phyloP scores from a whole-genome alignment of 2,329 filamentous ascomycete species.

The Diaporthe nobilis region DNA sequence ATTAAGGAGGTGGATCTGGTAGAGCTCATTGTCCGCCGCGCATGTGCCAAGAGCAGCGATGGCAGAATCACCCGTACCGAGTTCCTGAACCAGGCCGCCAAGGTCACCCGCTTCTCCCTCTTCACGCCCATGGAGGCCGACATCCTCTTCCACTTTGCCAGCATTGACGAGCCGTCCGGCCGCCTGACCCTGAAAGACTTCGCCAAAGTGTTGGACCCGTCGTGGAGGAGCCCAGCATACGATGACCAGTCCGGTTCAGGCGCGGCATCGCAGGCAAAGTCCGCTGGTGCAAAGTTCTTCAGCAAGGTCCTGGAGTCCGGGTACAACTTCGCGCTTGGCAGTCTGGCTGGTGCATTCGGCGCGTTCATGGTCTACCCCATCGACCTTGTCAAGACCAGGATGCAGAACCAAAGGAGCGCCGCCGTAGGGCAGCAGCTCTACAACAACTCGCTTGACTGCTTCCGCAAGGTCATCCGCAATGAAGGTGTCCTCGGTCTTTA shows the following conservation, averaged over 20 bases:
- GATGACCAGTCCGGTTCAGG: constrained; percentile 60
- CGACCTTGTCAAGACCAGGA: constrained; percentile 96
- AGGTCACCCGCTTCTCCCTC: constrained; percentile 91
- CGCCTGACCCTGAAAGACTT: constrained; percentile 88
- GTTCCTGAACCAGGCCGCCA: constrained; percentile 93
- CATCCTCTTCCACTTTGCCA: constrained; percentile 98
- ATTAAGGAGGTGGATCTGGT: constrained; percentile 98
- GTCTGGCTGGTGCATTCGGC: constrained; percentile 93
- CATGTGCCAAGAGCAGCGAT: constrained; percentile 85
- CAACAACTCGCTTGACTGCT: constrained; percentile 97
- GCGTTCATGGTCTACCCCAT: constrained; percentile 99
- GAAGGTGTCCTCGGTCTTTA: constrained; percentile 93
- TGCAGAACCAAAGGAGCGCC: constrained; percentile 94
- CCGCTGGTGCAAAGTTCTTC: constrained; percentile 70
- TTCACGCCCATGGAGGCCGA: constrained; percentile 99
- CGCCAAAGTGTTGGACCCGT: constrained; percentile 92
- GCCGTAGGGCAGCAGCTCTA: constrained; percentile 90
- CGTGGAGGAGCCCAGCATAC: constrained; percentile 81
- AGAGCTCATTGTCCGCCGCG: constrained; percentile 91
- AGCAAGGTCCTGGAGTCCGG: constrained; percentile 79
- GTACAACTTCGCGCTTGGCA: constrained; percentile 93
- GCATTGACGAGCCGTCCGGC: constrained; percentile 89
- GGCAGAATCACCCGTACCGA: constrained; percentile 95
- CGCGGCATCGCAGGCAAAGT: constrained; percentile 61
- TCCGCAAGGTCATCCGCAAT: constrained; percentile 91